Conservation (phyloP, 1,284 basidiomycete genomes). For the Bondarzewia mesenterica region DNA sequence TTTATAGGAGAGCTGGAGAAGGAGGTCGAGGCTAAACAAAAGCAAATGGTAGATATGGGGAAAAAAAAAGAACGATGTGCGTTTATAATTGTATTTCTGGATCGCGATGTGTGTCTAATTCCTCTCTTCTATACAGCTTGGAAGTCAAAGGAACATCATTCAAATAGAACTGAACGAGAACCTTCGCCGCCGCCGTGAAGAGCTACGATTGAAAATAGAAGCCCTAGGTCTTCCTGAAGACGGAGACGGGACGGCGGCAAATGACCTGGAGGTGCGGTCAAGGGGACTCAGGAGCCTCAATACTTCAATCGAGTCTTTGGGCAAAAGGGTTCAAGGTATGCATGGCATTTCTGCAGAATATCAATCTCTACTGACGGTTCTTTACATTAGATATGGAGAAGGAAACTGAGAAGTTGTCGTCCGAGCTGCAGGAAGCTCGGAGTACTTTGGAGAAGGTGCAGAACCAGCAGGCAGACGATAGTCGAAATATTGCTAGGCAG, state of each 20-base stretch:
- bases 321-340: slow-evolving; percentile 59
- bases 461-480: slow-evolving; percentile 79
- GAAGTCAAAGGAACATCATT: slow-evolving; percentile 70
- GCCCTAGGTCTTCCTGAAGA: slow-evolving; percentile 56
- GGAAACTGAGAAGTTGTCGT: slow-evolving; percentile 59
- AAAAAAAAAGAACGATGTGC: slow-evolving; percentile 68
- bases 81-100: slow-evolving; percentile 18
- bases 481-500: slow-evolving; percentile 76
- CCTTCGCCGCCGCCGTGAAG: slow-evolving; percentile 71
- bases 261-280: slow-evolving; percentile 60
- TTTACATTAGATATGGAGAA: slow-evolving; percentile 51
- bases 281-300: slow-evolving; percentile 65
- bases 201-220: slow-evolving; percentile 74
- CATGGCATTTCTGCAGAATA: slow-evolving; percentile 1
- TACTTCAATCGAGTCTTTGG: slow-evolving; percentile 55
- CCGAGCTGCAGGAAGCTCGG: slow-evolving; percentile 59
- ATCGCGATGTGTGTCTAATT: neutral
- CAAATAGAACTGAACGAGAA: slow-evolving; percentile 94
- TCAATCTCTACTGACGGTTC: neutral
- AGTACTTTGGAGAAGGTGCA: slow-evolving; percentile 71
- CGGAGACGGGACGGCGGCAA: slow-evolving; percentile 48
- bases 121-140: slow-evolving; percentile 42
- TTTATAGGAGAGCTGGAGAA: slow-evolving; percentile 66
- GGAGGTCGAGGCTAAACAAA: slow-evolving; percentile 71
- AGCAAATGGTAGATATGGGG: slow-evolving; percentile 60